Evolutionary conservation across 768 basidiomycete species (phyloP), one percentile per base, ranked within the genome.

Genomic region (Lentinula sp.): DNA sequence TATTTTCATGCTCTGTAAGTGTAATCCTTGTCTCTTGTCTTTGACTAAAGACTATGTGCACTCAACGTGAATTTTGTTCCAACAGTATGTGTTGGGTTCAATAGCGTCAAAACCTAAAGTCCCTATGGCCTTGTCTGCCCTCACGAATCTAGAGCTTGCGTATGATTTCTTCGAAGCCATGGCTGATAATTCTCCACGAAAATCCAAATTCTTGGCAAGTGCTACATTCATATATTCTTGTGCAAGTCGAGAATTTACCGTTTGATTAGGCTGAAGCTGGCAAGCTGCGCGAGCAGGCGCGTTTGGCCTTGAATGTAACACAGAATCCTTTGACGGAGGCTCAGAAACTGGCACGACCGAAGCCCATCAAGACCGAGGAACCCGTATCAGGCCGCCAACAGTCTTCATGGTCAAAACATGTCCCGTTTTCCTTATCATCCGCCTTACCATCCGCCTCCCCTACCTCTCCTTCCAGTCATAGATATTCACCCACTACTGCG

Each of bases 1-100:
- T 87, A 5, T 88, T 88, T 69, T 88, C 85, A 4, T 88, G 86
- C 68, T 79, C 85, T 37, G 87, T 88, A 70, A 66, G 82, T 72
- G 28, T 28, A 28, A 28, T 28, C 28, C 28, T 28, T 28, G 28
- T 28, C 28, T 28, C 37, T 28, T 32, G 15, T 41, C 18, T 41
- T 35, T 43, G 10, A 16, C 6, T 15, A n/a, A 12, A 43, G 16
- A 43, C 15, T n/a, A 7, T 43, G 6, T 6, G 13, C 1, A n/a
- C 20, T 23, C 9, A 16, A 7, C 23, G 6, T 12, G 37, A 39
- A 39, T 58, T 36, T 57, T 36, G 3, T 41, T 37, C 45, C 16
- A 52, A 20, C 54, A 89, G 87, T 85, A 88, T 64, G 86, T 88
- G 1, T 74, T 89, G 46, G 87, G 87, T 15, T 82, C 85, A 2